Evolutionary conservation across 345 rosid genomes (phyloP).

Genomic region (Brassica incana): DNA sequence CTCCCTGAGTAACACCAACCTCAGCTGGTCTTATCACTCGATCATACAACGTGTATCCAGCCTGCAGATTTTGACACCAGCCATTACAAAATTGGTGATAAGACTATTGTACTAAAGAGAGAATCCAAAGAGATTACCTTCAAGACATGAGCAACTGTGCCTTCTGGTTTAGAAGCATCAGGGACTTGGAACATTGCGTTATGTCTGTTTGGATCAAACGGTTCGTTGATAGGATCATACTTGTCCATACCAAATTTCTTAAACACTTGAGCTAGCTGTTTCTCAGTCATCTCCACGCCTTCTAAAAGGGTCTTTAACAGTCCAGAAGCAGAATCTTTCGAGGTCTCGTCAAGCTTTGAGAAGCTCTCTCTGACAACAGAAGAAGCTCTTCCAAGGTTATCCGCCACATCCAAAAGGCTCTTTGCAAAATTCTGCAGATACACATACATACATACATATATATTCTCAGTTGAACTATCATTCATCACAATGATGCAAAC

Average conservation of each 20-base stretch:
- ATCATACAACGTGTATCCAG: conserved; percentile 74
- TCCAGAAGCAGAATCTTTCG: conserved; percentile 53
- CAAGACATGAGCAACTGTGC: conserved; percentile 78
- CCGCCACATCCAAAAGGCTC: conserved; percentile 82
- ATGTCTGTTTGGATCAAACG: conserved; percentile 89
- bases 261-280: conserved; percentile 81
- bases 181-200: conserved; percentile 78
- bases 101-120: not conserved
- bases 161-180: conserved; percentile 79
- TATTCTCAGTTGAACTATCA: not conserved
- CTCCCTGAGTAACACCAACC: conserved; percentile 76
- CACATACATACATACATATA: not conserved
- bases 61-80: conserved; percentile 42
- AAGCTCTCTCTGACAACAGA: conserved; percentile 77
- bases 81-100: not conserved
- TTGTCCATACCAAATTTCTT: conserved; percentile 75
- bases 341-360: conserved; percentile 65
- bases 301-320: conserved; percentile 78
- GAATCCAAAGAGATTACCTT: conserved; percentile 51
- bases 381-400: conserved; percentile 94
- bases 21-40: conserved; percentile 93
- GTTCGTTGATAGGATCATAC: conserved; percentile 73
- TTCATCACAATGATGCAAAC: not conserved
- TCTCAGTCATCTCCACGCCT: conserved; percentile 98
- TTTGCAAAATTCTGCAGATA: conserved; percentile 71